phyloP scores from a whole-genome alignment of 352 stramenopile species.

The Hyaloperonospora arabidopsidis region DNA sequence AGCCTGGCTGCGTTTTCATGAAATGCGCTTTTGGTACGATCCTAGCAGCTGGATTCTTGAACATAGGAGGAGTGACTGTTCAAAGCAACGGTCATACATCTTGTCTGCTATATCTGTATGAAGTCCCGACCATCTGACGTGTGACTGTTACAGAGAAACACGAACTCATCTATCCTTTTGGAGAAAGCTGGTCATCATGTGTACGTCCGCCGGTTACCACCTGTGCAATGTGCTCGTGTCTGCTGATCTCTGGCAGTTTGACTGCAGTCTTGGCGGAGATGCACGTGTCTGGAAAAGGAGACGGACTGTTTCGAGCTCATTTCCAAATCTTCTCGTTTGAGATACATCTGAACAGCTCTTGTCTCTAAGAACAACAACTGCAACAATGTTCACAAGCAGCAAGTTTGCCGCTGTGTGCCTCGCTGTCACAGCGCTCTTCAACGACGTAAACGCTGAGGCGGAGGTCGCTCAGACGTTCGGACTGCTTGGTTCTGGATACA shows the following conservation, averaged over 20 bases:
- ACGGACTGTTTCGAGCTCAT: background rate
- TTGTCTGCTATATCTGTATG: background rate
- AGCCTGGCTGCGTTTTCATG: no score
- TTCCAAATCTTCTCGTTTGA: slow-evolving; percentile 8
- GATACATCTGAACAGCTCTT: background rate
- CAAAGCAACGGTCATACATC: no score
- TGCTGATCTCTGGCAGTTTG: background rate
- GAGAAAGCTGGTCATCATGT: background rate
- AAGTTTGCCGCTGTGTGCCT: slow-evolving; percentile 15
- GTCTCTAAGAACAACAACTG: slow-evolving; percentile 1
- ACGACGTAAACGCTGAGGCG: slow-evolving; percentile 2
- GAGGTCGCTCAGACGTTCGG: slow-evolving; percentile 17
- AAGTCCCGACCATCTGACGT: background rate
- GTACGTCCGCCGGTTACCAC: background rate
- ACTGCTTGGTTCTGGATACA: slow-evolving; percentile 6
- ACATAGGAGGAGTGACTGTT: no score
- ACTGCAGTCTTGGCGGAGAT: background rate
- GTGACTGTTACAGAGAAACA: background rate
- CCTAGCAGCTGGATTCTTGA: no score
- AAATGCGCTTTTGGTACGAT: no score
- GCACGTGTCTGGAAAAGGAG: no score
- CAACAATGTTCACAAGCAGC: slow-evolving; percentile 8
- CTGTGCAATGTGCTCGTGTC: background rate
- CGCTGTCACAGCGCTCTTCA: slow-evolving; percentile 5
- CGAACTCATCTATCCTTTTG: background rate